phyloP scores from a whole-genome alignment of 1,284 basidiomycete species.

The Clitocybe nebularis region DNA sequence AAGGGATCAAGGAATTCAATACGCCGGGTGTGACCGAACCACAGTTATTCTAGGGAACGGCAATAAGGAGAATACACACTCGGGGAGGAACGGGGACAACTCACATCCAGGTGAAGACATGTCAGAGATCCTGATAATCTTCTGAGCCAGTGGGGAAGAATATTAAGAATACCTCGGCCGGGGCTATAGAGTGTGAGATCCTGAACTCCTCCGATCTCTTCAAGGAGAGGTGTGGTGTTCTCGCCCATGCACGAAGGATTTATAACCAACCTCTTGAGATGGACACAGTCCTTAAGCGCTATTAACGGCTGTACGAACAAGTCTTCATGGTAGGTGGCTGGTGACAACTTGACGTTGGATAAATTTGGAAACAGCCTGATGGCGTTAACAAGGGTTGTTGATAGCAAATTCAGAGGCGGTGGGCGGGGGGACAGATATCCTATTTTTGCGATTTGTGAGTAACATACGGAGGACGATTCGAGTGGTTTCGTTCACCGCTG shows the following conservation, averaged over 20 bases:
- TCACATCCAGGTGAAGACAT: constrained; percentile 38
- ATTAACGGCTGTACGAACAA: constrained; percentile 32
- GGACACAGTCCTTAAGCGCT: constrained; percentile 20
- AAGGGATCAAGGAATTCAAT: constrained; percentile 36
- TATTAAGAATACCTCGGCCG: constrained; percentile 37
- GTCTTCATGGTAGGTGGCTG: constrained; percentile 31
- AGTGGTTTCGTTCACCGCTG: constrained; percentile 30
- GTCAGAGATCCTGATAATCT: constrained; percentile 29
- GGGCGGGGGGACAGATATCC: constrained; percentile 36
- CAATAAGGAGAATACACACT: neutral
- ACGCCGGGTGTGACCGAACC: constrained; percentile 58
- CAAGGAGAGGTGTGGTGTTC: constrained; percentile 27
- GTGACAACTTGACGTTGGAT: constrained; percentile 32
- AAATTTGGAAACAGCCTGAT: constrained; percentile 37
- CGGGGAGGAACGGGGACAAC: constrained; percentile 5
- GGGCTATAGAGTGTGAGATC: constrained; percentile 39
- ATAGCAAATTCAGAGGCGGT: constrained; percentile 30
- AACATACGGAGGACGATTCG: neutral
- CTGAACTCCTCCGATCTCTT: constrained; percentile 28
- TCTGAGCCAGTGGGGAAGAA: constrained; percentile 43
- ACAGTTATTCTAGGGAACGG: constrained; percentile 42
- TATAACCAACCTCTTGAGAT: constrained; percentile 33
- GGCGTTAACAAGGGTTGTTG: constrained; percentile 27
- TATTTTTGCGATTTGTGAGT: constrained; percentile 13
- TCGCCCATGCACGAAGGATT: constrained; percentile 38